These are phyloP conservation scores for Capillidium rhysosporum DNA, from an alignment of 371 early-diverging fungal species.

Conservation along the genomic window DNA sequence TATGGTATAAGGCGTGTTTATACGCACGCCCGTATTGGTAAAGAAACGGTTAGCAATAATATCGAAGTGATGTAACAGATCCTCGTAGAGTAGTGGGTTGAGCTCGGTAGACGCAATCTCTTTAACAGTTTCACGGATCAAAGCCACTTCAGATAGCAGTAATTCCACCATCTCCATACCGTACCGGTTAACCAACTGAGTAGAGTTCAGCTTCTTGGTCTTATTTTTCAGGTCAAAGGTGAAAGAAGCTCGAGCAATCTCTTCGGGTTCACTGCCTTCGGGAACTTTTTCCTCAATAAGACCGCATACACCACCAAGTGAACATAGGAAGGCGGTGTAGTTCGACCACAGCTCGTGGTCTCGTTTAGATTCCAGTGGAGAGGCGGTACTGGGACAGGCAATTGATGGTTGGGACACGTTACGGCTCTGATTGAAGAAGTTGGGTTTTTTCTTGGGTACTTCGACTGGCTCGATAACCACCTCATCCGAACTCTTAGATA, in stretches of 20 bases:
- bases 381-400: constrained; percentile 8
- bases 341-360: constrained; percentile 38
- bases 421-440: constrained; percentile 7
- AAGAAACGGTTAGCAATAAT: constrained; percentile 55
- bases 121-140: constrained; percentile 77
- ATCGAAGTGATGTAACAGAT: constrained; percentile 65
- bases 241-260: neutral
- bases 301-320: constrained; percentile 58
- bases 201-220: constrained; percentile 12
- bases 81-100: constrained; percentile 54
- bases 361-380: constrained; percentile 8
- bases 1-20: constrained; percentile 57
- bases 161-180: constrained; percentile 71
- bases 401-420: constrained; percentile 10
- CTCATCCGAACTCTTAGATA: constrained; percentile 29
- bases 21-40: constrained; percentile 43
- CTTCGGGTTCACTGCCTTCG: constrained; percentile 14
- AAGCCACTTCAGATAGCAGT: constrained; percentile 58
- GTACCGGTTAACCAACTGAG: constrained; percentile 53
- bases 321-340: constrained; percentile 68
- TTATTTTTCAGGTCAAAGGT: constrained; percentile 16
- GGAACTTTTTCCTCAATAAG: constrained; percentile 10
- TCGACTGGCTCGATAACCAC: constrained; percentile 11
- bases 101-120: constrained; percentile 75
- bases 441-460: constrained; percentile 9